Evolutionary conservation across 371 early-diverging fungal species (phyloP), one percentile per base, ranked within the genome.

Genomic region (Lichtheimia ramosa): DNA sequence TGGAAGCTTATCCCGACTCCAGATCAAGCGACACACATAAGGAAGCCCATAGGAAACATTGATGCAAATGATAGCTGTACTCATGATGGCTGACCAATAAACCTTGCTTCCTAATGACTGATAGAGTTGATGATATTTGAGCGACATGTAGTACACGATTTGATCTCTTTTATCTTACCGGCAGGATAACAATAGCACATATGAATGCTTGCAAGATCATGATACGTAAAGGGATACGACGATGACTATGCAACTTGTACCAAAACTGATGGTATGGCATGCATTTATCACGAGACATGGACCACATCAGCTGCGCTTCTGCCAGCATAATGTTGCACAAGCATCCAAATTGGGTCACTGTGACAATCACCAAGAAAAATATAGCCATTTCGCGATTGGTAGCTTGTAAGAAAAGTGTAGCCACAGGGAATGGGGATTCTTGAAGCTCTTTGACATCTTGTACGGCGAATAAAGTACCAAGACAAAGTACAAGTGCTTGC

Each of bases 381-480:
- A 57, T 48, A 0, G 68, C 40, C 4, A 63, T 41, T 2, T 51
- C 25, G 3, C 18, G 46, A 12, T 46, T 57, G 3, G 63, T 68
- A 8, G 62, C 59, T 3, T 34, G 58, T 28, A 54, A 40, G 23
- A 68, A 68, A 6, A 68, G 46, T 15, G 51, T 54, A 4, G 63
- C 60, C 18, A 68, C 60, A 13, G 68, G 68, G 16, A 63, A 43
- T 2, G 58, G 42, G 7, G 68, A 59, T 20, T 24, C 51, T 18
- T 61, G 51, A 5, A 65, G 54, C 18, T 53, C 64, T 5, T 73
- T 69, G 1, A 76, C 65, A 23, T 76, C 71, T 61, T 76, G 74
- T 10, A 73, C 70, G 24, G 73, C 67, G 39, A 77, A 73, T 2
- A 77, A 28, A 2, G 64, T 66, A 15, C 70, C 56, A 34, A 76